phyloP scores from a whole-genome alignment of 768 basidiomycete genomes.

The Termitomyces sp. region DNA sequence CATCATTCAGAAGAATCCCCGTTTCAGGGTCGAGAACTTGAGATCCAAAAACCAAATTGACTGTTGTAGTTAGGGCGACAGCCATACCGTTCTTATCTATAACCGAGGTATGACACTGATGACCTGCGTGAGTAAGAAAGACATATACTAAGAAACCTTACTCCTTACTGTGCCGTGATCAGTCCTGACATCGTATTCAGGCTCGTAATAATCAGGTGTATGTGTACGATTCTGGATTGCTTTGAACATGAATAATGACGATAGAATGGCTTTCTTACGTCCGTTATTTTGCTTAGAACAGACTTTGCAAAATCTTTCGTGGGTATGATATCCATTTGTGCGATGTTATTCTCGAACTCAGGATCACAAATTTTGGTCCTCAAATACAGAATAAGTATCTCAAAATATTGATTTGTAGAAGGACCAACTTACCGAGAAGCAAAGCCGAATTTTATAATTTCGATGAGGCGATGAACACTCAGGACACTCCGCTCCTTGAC shows the following conservation, averaged over 20 bases:
- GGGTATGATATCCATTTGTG: constrained; percentile 56
- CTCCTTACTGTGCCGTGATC: no score
- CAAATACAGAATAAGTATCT: not conserved
- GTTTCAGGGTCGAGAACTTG: constrained; percentile 81
- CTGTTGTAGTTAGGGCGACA: constrained; percentile 79
- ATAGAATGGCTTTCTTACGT: constrained; percentile 45
- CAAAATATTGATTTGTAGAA: not conserved
- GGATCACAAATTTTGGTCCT: constrained; percentile 86
- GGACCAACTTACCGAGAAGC: constrained; percentile 33
- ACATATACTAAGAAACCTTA: not conserved
- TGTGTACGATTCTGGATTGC: constrained; percentile 58
- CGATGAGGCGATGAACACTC: constrained; percentile 75
- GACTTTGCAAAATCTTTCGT: constrained; percentile 55
- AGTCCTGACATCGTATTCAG: constrained; percentile 60
- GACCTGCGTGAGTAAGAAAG: not conserved
- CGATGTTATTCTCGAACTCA: constrained; percentile 49
- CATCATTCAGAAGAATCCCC: constrained; percentile 86
- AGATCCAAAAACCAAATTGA: constrained; percentile 89
- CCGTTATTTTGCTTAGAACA: constrained; percentile 69
- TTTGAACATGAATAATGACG: not conserved
- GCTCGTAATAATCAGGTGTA: constrained; percentile 74
- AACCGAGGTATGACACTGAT: constrained; percentile 77
- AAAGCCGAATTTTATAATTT: constrained; percentile 74
- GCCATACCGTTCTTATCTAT: constrained; percentile 86
- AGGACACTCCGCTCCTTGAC: constrained; percentile 48